phyloP scores from a whole-genome alignment of 441 rosid genomes.

The Populus hybrid region DNA sequence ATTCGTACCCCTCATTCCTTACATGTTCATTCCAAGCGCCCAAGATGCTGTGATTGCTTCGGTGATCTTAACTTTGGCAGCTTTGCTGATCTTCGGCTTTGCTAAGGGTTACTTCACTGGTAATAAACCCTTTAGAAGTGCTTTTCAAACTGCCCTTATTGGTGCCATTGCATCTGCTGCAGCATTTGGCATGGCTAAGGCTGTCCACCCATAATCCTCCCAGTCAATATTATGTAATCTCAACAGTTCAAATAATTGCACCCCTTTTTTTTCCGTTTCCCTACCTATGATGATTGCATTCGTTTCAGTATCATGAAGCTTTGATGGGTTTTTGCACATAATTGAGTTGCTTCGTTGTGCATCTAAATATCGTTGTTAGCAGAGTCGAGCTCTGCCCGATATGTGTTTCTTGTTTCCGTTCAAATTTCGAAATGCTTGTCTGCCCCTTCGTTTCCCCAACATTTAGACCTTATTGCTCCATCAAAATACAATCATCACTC shows the following conservation, averaged over 20 bases:
- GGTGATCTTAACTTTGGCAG: slow-evolving; percentile 58
- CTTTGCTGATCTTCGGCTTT: slow-evolving; percentile 75
- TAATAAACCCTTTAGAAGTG: slow-evolving; percentile 58
- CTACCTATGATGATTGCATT: not conserved
- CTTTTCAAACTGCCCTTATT: slow-evolving; percentile 73
- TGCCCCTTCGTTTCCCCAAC: not conserved
- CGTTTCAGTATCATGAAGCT: not conserved
- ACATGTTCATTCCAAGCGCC: slow-evolving; percentile 72
- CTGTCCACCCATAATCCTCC: slow-evolving; percentile 33
- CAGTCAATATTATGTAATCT: not conserved
- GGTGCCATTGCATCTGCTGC: slow-evolving; percentile 90
- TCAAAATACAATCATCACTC: not conserved
- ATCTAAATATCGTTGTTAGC: not conserved
- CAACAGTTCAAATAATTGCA: not conserved
- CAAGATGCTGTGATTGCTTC: slow-evolving; percentile 72
- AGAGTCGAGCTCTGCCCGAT: not conserved
- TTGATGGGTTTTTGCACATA: not conserved
- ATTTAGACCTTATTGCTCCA: not conserved
- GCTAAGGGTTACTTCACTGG: slow-evolving; percentile 78
- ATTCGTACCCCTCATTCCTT: slow-evolving; percentile 69
- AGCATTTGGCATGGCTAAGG: slow-evolving; percentile 80
- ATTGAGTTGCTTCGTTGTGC: not conserved
- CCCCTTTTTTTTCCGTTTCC: not conserved
- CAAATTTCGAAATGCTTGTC: not conserved
- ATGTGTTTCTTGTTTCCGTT: not conserved